These are phyloP conservation scores for Stylonectria norvegica DNA, from an alignment of 2,329 filamentous ascomycete genomes.

Conservation along the genomic window DNA sequence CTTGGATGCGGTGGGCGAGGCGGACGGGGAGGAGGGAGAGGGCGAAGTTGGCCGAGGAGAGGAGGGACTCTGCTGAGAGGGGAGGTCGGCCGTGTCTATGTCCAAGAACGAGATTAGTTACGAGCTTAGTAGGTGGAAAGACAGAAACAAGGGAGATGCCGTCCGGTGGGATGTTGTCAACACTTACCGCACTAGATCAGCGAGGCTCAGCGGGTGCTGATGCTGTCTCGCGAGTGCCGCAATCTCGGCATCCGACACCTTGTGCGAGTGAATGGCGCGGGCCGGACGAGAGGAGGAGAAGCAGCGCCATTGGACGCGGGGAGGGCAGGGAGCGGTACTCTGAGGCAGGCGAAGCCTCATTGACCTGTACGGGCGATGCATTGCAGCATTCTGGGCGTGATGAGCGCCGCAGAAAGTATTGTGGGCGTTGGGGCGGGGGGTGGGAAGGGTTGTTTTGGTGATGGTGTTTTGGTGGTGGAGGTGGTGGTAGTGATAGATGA, in stretches of 20 bases:
- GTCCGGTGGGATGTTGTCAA: background rate
- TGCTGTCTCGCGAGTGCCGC: conserved; percentile 71
- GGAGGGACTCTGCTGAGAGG: conserved; percentile 72
- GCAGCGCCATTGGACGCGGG: conserved; percentile 7
- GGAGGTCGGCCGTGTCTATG: conserved; percentile 74
- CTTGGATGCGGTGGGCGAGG: conserved; percentile 89
- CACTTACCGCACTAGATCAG: conserved; percentile 79
- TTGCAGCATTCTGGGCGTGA: conserved; percentile 17
- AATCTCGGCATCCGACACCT: conserved; percentile 70
- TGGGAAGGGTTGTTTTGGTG: no score
- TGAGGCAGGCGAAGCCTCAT: conserved; percentile 19
- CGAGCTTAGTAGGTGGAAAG: no score
- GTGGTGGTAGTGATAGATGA: no score
- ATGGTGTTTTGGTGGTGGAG: no score
- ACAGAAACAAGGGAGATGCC: no score
- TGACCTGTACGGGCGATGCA: conserved; percentile 22
- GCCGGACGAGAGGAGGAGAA: background rate
- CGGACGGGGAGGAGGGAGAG: conserved; percentile 87
- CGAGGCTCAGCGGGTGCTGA: conserved; percentile 77
- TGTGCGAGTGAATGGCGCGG: conserved; percentile 20
- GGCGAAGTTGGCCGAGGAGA: conserved; percentile 93
- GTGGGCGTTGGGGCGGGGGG: no score
- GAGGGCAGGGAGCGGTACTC: conserved; percentile 7
- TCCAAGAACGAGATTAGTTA: background rate
- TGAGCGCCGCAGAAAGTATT: no score